These are phyloP conservation scores for rapeseed (Brassica napus) DNA, from an alignment of 345 rosid species.

Conservation along the genomic window DNA sequence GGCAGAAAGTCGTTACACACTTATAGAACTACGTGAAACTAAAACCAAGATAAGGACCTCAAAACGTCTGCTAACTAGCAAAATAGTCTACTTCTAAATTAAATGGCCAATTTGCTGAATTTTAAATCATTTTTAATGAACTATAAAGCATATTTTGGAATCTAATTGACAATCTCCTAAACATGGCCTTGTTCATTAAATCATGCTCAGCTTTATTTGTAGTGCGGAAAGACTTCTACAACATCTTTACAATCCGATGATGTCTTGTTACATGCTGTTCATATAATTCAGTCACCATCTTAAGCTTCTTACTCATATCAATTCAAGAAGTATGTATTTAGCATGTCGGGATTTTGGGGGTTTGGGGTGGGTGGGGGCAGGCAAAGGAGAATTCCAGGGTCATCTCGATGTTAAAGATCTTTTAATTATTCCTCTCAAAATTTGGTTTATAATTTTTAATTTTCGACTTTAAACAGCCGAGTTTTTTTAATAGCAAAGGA, in stretches of 20 bases:
- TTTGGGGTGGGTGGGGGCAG: too few relatives aligned
- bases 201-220: neutral
- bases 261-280: too few relatives aligned
- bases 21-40: too few relatives aligned
- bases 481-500: too few relatives aligned
- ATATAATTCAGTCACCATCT: too few relatives aligned
- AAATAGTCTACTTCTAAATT: neutral
- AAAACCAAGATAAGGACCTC: too few relatives aligned
- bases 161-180: neutral
- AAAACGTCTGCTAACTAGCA: neutral
- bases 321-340: too few relatives aligned
- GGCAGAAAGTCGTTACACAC: too few relatives aligned
- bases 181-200: neutral
- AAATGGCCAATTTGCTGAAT: neutral
- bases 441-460: neutral
- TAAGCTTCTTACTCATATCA: too few relatives aligned
- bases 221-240: neutral
- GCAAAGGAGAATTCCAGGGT: too few relatives aligned
- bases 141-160: neutral
- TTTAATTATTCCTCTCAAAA: neutral
- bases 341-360: too few relatives aligned
- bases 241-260: too few relatives aligned
- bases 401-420: neutral
- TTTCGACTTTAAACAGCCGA: neutral
- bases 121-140: neutral